Conservation (phyloP, 768 basidiomycete species). For the Termitomyces sp. region DNA sequence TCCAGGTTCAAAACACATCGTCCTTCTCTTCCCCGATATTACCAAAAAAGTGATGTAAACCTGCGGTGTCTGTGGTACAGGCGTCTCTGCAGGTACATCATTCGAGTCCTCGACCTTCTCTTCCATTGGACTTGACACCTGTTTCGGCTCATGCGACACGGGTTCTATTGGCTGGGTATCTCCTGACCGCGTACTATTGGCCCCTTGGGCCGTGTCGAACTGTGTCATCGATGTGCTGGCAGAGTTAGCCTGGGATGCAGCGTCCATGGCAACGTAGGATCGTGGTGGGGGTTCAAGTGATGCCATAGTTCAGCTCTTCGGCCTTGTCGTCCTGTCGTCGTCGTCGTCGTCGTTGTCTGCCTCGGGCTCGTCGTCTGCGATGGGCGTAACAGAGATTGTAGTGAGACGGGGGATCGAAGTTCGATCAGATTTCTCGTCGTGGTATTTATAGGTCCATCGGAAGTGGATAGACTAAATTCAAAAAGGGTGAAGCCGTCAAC, state of each 20-base stretch:
- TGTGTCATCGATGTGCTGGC: conserved; percentile 15
- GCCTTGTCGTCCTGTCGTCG: neutral
- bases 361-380: neutral
- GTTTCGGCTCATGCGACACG: conserved; percentile 11
- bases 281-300: conserved; percentile 14
- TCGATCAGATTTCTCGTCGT: conserved; percentile 6
- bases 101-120: conserved; percentile 3
- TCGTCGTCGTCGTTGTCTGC: conserved; percentile 1
- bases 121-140: neutral
- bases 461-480: conserved; percentile 8
- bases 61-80: conserved; percentile 56
- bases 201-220: conserved; percentile 10
- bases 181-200: neutral
- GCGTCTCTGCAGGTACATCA: conserved; percentile 2
- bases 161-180: neutral
- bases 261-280: conserved; percentile 9
- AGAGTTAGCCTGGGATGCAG: conserved; percentile 6
- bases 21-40: conserved; percentile 60
- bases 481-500: conserved; percentile 2
- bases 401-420: conserved; percentile 5
- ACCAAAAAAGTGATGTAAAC: conserved; percentile 67
- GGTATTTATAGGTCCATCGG: conserved; percentile 15
- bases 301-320: conserved; percentile 7
- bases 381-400: neutral
- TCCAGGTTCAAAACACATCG: conserved; percentile 72